Evolutionary conservation across 352 stramenopile genomes (phyloP).

Genomic region (Paralagenidium karlingii): DNA sequence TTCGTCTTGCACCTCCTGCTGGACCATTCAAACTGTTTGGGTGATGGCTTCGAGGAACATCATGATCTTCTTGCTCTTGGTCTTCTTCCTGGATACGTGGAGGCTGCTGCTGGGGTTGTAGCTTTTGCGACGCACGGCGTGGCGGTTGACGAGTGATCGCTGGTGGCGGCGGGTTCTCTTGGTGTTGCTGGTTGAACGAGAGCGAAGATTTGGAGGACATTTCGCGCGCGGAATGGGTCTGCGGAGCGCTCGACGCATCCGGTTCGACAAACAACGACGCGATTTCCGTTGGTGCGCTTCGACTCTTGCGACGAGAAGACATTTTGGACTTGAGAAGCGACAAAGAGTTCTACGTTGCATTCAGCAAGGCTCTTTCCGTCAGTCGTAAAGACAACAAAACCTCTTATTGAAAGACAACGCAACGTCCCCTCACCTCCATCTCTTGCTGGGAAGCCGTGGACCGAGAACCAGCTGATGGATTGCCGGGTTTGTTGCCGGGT

Average conservation of each 20-base stretch:
- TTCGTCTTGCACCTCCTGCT: no score
- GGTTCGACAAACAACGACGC: constrained; percentile 56
- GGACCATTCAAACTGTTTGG: no score
- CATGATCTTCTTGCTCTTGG: constrained; percentile 15
- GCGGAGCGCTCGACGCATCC: constrained; percentile 14
- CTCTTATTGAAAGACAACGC: neutral
- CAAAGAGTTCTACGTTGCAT: constrained; percentile 64
- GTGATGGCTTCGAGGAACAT: no score
- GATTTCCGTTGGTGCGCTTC: constrained; percentile 57
- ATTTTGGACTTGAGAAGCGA: constrained; percentile 75
- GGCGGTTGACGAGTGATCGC: constrained; percentile 3
- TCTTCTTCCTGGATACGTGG: constrained; percentile 15
- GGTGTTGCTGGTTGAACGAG: neutral
- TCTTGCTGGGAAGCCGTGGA: neutral
- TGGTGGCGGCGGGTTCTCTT: neutral
- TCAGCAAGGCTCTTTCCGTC: no score
- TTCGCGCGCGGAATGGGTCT: constrained; percentile 1
- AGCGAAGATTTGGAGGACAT: neutral
- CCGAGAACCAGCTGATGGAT: neutral
- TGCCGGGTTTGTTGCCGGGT: neutral
- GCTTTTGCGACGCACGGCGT: neutral
- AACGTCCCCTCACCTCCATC: constrained; percentile 41
- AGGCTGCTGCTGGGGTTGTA: neutral
- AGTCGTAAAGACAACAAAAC: neutral
- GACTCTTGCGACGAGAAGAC: constrained; percentile 49